These are phyloP conservation scores for Candida schatavii DNA, from an alignment of 805 yeast species.

Conservation along the genomic window DNA sequence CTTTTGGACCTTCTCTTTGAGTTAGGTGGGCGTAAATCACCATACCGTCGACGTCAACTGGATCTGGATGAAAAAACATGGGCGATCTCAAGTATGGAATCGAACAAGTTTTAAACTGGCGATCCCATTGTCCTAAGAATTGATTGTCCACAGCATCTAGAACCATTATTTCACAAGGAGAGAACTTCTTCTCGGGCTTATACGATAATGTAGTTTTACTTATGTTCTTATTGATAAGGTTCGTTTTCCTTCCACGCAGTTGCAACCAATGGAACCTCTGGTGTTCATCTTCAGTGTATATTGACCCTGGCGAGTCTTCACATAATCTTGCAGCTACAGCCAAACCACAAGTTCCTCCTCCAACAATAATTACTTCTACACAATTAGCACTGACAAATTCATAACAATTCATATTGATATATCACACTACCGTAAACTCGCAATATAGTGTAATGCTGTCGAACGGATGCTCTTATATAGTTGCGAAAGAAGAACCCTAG, in stretches of 20 bases:
- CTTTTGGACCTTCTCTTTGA: slow-evolving; percentile 25
- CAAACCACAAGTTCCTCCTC: slow-evolving; percentile 47
- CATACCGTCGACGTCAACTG: slow-evolving; percentile 42
- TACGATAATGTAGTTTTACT: slow-evolving; percentile 11
- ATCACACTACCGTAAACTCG: no score
- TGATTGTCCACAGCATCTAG: slow-evolving; percentile 31
- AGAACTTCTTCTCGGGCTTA: slow-evolving; percentile 14
- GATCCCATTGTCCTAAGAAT: slow-evolving; percentile 44
- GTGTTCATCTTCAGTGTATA: slow-evolving; percentile 46
- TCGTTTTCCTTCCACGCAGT: slow-evolving; percentile 28
- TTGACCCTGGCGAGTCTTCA: slow-evolving; percentile 41
- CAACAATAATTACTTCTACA: slow-evolving; percentile 38
- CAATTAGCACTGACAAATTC: slow-evolving; percentile 18
- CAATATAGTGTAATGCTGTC: no score
- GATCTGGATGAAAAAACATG: slow-evolving; percentile 49
- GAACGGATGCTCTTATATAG: slow-evolving; percentile 1
- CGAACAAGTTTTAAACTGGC: slow-evolving; percentile 39
- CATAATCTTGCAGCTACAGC: slow-evolving; percentile 42
- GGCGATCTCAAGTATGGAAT: slow-evolving; percentile 45
- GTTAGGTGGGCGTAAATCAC: slow-evolving; percentile 35
- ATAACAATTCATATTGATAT: slow-evolving; percentile 1
- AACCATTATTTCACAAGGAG: slow-evolving; percentile 31
- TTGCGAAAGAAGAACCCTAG: neutral
- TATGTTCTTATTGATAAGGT: slow-evolving; percentile 16
- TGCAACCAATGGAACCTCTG: slow-evolving; percentile 46